These are phyloP conservation scores for Dentipellis fragilis DNA, from an alignment of 768 basidiomycete species.

Conservation along the genomic window DNA sequence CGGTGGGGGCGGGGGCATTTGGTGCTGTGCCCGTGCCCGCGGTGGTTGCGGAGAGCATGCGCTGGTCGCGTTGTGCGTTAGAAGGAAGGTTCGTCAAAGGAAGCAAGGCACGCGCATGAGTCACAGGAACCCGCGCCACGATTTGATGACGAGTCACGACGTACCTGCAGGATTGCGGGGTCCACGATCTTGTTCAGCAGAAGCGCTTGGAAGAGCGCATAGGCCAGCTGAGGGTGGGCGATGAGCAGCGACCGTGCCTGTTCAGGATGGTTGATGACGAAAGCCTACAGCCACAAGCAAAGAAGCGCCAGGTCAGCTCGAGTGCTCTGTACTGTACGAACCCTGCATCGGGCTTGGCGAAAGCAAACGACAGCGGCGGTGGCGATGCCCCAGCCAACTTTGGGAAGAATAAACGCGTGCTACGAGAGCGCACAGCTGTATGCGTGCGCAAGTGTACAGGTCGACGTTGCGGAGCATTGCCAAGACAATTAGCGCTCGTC, in stretches of 20 bases:
- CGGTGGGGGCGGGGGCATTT: slow-evolving; percentile 6
- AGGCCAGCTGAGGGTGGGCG: slow-evolving; percentile 86
- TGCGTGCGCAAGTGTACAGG: too few species aligned
- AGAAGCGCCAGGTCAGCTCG: too few species aligned
- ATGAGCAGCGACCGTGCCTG: slow-evolving; percentile 74
- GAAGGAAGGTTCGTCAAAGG: background rate
- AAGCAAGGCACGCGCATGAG: background rate
- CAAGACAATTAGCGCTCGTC: too few species aligned
- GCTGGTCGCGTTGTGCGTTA: slow-evolving; percentile 15
- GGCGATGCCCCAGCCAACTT: background rate
- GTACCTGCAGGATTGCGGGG: slow-evolving; percentile 69
- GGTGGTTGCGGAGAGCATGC: slow-evolving; percentile 40
- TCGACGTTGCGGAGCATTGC: too few species aligned
- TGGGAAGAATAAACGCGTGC: background rate
- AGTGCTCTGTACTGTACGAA: too few species aligned
- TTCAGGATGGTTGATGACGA: slow-evolving; percentile 85
- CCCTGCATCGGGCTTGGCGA: too few species aligned
- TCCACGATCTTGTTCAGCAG: slow-evolving; percentile 92
- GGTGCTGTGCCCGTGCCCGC: slow-evolving; percentile 5
- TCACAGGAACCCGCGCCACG: too few species aligned
- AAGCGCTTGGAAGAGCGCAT: slow-evolving; percentile 92
- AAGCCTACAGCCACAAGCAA: slow-evolving; percentile 45
- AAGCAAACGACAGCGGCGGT: background rate
- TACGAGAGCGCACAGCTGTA: too few species aligned
- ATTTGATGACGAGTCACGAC: slow-evolving; percentile 1